Evolutionary conservation across 768 basidiomycete genomes (phyloP), one percentile per base, ranked within the genome.

Genomic region (Favolaschia claudopus): DNA sequence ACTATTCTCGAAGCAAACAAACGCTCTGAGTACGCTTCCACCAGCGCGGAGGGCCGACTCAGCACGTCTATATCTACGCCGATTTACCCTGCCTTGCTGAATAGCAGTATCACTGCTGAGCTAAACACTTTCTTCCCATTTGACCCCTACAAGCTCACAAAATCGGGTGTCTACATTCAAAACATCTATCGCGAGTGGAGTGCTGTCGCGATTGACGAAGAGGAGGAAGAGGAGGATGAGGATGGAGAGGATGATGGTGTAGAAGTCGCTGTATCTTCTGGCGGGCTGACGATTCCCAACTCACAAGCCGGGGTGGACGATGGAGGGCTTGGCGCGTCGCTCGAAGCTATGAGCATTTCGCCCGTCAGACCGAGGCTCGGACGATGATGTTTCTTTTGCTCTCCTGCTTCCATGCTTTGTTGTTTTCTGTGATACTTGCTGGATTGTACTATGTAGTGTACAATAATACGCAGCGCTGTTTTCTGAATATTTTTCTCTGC

Each of bases 61-160:
- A 52, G 53, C 53, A 33, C 51, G 46, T 13, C 61, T 55, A 29
- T 28, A 36, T 19, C 67, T 67, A 38, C 34, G 55, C 32, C 61
- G 17, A 51, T 69, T n/a, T 70, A 65, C 59, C 69, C 63, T 19
- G 67, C 65, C 12, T 61, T 73, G 27, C 64, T 76, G 17, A 76
- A 74, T 8, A 76, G 71, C 46, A 74, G 75, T 44, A 66, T 79
- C 58, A 84, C 84, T 47, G 79, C 84, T 9, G 94, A 96, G 58
- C 81, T 99, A 53, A 95, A 94, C 69, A 87, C 89, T 12, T 99
- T 98, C 79, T 99, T 99, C 80, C 97, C 97, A 0, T 99, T 99
- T 71, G 97, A 99, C 73, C 97, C 97, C 3, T 99, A 94, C 78
- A 91, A 89, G 58, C 86, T 99, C 5, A 91, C 93, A 0, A 82